Evolutionary conservation across 129 eudicot species (phyloP), one percentile per base, ranked within the genome.

Genomic region (Chrysanthemum makinoi): DNA sequence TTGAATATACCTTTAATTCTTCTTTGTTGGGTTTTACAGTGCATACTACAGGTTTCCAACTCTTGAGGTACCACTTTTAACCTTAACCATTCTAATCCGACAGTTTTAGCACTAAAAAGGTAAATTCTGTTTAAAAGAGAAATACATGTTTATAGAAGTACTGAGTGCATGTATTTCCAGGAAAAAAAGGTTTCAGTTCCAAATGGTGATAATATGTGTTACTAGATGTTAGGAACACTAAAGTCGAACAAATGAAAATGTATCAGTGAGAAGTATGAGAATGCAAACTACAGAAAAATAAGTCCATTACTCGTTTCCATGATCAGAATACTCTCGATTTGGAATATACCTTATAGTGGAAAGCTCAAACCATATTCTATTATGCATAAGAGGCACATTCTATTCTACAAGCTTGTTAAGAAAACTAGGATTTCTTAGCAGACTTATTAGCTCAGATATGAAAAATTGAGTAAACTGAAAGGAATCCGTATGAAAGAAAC

Each of bases 341-440:
- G 75, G 53, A 39, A 18, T 56, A 18, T 56, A 19, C 55, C 39
- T 55, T 13, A 13, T 11, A 8, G 75, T 20, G 54, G 35, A 54
- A 33, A 70, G 19, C 39, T 56, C 18, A n/a, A 12, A 12, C 8
- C 55, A 7, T 20, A 39, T 39, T 39, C 59, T 61, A 50, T 26
- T 49, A 35, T 35, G 43, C 43, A 35, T 35, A 39, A 39, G 19
- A 4, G 52, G 47, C 11, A 63, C 3, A 18, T 19, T 48, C 28
- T 19, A 61, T 50, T 62, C 52, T 62, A 51, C 18, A 62, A 62
- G 39, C 77, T 48, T 62, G 77, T 49, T 16, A 20, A 72, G 61
- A 61, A 62, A 50, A 30, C 43, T 62, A 61, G 69, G 11, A 62
- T 17, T 62, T 73, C 52, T 28, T 26, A 60, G 33, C 49, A 62